phyloP scores from a whole-genome alignment of 805 yeast genomes.

The Yamadazyma akitaensis region DNA sequence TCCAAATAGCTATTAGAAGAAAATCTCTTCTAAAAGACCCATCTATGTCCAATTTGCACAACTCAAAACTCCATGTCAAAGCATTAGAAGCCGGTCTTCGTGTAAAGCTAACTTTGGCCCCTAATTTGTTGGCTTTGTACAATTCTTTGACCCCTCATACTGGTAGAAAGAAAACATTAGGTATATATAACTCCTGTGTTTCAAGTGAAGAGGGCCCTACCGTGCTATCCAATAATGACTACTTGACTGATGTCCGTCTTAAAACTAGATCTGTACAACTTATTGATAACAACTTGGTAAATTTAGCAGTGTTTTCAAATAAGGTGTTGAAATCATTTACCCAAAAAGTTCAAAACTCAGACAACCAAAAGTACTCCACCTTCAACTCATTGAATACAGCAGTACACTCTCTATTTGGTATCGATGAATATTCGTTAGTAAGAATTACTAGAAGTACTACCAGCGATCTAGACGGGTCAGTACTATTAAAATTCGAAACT shows the following conservation, averaged over 20 bases:
- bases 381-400: slow-evolving; percentile 47
- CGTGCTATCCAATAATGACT: slow-evolving; percentile 3
- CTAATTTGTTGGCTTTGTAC: slow-evolving; percentile 43
- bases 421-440: slow-evolving; percentile 42
- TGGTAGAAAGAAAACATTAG: slow-evolving; percentile 19
- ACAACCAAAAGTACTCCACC: slow-evolving; percentile 14
- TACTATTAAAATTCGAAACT: slow-evolving; percentile 52
- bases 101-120: slow-evolving; percentile 46
- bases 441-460: slow-evolving; percentile 57
- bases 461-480: slow-evolving; percentile 48
- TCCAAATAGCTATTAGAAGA: slow-evolving; percentile 33
- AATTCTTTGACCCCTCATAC: slow-evolving; percentile 39
- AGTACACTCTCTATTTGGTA: slow-evolving; percentile 38
- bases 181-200: slow-evolving; percentile 9
- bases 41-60: background rate
- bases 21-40: slow-evolving; percentile 19
- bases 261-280: slow-evolving; percentile 29
- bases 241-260: slow-evolving; percentile 10
- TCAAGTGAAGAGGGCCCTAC: background rate
- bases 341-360: slow-evolving; percentile 5
- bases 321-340: slow-evolving; percentile 34
- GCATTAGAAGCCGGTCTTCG: slow-evolving; percentile 52
- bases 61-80: slow-evolving; percentile 35
- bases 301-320: slow-evolving; percentile 33
- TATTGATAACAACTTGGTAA: slow-evolving; percentile 38